Evolutionary conservation across 305 asterid genomes (phyloP).

Genomic region (Withania somnifera): DNA sequence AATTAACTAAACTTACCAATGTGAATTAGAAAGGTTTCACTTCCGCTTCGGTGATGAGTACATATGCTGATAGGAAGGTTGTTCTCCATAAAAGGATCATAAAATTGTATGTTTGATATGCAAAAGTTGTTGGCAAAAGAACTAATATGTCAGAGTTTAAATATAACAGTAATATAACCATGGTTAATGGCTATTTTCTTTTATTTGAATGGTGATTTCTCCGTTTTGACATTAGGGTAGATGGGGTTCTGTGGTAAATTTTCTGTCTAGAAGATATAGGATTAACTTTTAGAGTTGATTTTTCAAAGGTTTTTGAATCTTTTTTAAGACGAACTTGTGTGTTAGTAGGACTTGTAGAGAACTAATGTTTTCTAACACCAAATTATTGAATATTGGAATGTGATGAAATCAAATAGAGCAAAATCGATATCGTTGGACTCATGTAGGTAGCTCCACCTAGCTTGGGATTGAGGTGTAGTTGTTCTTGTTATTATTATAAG

Average conservation of each 20-base stretch:
- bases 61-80: background rate
- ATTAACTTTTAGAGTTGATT: background rate
- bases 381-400: background rate
- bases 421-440: background rate
- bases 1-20: background rate
- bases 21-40: background rate
- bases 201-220: background rate
- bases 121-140: background rate
- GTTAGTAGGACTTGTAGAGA: background rate
- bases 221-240: background rate
- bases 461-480: background rate
- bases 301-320: background rate
- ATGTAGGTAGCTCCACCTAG: background rate
- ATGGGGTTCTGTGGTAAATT: background rate
- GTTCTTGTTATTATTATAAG: background rate
- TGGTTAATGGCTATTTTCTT: background rate
- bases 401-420: background rate
- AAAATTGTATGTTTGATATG: background rate
- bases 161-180: background rate
- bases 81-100: background rate
- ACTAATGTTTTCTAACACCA: background rate
- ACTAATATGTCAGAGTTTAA: background rate
- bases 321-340: background rate
- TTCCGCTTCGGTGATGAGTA: background rate
- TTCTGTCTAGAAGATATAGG: background rate